A percentile compares a stretch with the other conserved stretches of the same genome.
phyloP scores from a whole-genome alignment of 805 yeast genomes.

The Ogataea neopini region DNA sequence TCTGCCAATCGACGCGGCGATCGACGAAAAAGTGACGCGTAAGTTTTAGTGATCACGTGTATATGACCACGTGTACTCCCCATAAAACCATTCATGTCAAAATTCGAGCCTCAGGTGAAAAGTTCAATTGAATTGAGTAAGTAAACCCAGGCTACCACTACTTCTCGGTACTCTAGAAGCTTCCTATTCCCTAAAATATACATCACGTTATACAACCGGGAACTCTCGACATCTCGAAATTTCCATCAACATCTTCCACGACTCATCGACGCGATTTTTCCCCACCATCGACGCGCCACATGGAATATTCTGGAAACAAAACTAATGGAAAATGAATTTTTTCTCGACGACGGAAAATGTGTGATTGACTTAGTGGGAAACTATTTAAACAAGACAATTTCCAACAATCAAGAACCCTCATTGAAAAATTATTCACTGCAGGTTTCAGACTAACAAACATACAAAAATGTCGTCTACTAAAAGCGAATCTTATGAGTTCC shows the following conservation, averaged over 20 bases:
- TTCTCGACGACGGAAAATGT: slow-evolving; percentile 12
- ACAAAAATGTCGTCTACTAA: slow-evolving; percentile 35
- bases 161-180: too few species aligned
- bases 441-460: slow-evolving; percentile 5
- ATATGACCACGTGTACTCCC: not conserved
- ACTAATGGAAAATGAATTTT: slow-evolving; percentile 8
- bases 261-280: slow-evolving; percentile 11
- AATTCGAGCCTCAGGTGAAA: too few species aligned
- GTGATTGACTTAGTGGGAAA: slow-evolving; percentile 7
- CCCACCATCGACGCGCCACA: slow-evolving; percentile 8
- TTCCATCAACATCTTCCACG: too few species aligned
- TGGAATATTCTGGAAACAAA: slow-evolving; percentile 24
- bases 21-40: not conserved
- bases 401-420: not conserved
- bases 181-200: too few species aligned
- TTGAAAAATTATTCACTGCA: slow-evolving; percentile 1
- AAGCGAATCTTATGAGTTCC: slow-evolving; percentile 90
- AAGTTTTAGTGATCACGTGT: not conserved
- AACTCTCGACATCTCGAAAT: too few species aligned
- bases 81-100: too few species aligned
- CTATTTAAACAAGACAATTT: slow-evolving; percentile 7
- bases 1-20: slow-evolving; percentile 3
- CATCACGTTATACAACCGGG: too few species aligned
- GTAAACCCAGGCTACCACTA: too few species aligned
- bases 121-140: too few species aligned